phyloP scores from a whole-genome alignment of 176 grass and related monocot species.

The Puya raimondii region DNA sequence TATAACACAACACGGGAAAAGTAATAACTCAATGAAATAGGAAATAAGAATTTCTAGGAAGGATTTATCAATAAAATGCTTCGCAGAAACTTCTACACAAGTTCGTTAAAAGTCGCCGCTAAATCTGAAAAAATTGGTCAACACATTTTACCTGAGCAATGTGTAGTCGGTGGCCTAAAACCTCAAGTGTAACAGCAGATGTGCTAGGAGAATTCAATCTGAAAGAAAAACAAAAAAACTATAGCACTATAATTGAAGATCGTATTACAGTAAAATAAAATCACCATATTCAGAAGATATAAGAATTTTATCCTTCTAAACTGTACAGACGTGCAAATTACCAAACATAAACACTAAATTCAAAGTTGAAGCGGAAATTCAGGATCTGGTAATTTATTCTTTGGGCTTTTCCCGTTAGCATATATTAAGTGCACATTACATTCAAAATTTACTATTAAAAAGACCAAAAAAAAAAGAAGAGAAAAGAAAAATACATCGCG shows the following conservation, averaged over 20 bases:
- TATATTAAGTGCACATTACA: too few relatives aligned
- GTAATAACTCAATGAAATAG: not conserved
- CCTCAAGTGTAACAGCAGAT: conserved; percentile 62
- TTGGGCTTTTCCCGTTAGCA: too few relatives aligned
- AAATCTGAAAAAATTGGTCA: not conserved
- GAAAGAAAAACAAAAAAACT: conserved; percentile 13
- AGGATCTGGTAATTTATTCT: too few relatives aligned
- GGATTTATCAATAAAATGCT: not conserved
- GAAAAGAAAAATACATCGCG: too few relatives aligned
- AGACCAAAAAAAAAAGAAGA: too few relatives aligned
- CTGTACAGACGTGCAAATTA: too few relatives aligned
- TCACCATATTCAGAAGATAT: not conserved
- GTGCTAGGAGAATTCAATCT: conserved; percentile 88
- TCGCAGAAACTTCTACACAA: not conserved
- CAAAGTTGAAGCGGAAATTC: too few relatives aligned
- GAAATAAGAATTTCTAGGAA: conserved; percentile 2
- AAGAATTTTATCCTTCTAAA: too few relatives aligned
- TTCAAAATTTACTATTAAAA: too few relatives aligned
- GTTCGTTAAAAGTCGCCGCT: not conserved
- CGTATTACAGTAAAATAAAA: not conserved
- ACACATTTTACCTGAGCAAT: conserved; percentile 56
- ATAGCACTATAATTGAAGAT: not conserved
- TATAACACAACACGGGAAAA: not conserved
- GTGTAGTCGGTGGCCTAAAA: conserved; percentile 62
- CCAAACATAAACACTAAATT: too few relatives aligned